Evolutionary conservation across 257 asterid genomes (phyloP), one percentile per base, ranked within the genome.

Genomic region (Nicotiana knightiana): DNA sequence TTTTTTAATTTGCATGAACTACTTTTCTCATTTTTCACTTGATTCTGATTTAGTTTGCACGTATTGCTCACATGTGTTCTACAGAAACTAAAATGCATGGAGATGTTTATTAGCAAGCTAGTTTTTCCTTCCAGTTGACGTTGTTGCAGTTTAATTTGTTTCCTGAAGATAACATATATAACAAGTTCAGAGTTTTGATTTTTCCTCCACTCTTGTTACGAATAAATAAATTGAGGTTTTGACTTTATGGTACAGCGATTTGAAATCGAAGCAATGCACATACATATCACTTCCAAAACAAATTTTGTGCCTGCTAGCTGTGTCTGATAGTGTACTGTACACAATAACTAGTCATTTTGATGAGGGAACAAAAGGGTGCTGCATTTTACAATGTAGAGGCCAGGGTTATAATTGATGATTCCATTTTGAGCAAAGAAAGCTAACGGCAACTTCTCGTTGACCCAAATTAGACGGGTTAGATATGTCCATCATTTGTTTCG

Each of bases 391-490:
- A 21, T 71, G n/a, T n/a, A n/a, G n/a, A n/a, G n/a, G n/a, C 24
- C 24, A 21, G 24, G 26, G 48, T 4, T 10, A 9, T 18, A n/a
- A n/a, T 70, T 21, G 57, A 70, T 68, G 79, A 33, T 73, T 71
- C 51, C 28, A 71, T 71, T 70, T 3, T 6, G 61, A 71, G 78
- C 48, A 46, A 71, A 71, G 16, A 55, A 48, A 73, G 12, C 79
- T 13, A 21, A 48, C 24, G 48, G 28, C 37, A 73, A 73, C 51
- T 53, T 13, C 79, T 24, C 21, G 37, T 73, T 73, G 62, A 73
- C 79, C 79, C 79, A 46, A 70, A 70, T 39, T 70, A 39, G 77
- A 70, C n/a, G 77, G 77, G n/a, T 70, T 70, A 43, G 1, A 70
- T 18, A 70, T 28, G 37, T 18, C n/a, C n/a, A 67, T 39, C n/a